Percentiles rank a stretch among this genome's conserved stretches.
phyloP scores from a whole-genome alignment of 192 early-diverging fungal species.

The Phycomyces blakesleeanus region DNA sequence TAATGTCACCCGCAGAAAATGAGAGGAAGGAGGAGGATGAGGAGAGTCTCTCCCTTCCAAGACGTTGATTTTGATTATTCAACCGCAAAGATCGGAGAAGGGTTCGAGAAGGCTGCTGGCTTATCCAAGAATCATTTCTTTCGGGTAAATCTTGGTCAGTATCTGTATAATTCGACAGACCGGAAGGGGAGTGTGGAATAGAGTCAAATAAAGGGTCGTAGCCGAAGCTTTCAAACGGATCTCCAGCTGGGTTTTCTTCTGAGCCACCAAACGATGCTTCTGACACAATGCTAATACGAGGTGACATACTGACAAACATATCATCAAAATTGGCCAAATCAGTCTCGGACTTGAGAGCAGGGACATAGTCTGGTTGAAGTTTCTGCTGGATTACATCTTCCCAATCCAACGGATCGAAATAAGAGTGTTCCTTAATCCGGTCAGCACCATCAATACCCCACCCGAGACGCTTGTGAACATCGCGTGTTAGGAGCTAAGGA shows the following conservation, averaged over 20 bases:
- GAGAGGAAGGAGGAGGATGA: slow-evolving; percentile 10
- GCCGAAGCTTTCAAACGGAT: slow-evolving; percentile 16
- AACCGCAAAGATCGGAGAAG: not conserved
- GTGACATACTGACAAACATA: slow-evolving; percentile 45
- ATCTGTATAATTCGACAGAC: not conserved
- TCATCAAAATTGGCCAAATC: slow-evolving; percentile 57
- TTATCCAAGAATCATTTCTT: not conserved
- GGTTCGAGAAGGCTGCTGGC: not conserved
- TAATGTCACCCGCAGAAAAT: not conserved
- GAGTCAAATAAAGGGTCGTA: slow-evolving; percentile 7
- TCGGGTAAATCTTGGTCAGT: not conserved
- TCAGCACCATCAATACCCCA: slow-evolving; percentile 51
- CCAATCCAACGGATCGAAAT: slow-evolving; percentile 70
- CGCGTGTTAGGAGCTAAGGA: slow-evolving; percentile 52
- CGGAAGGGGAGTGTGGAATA: not conserved
- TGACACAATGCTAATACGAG: slow-evolving; percentile 30
- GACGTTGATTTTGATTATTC: not conserved
- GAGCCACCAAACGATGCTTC: slow-evolving; percentile 4
- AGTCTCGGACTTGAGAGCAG: slow-evolving; percentile 49
- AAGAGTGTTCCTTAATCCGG: slow-evolving; percentile 69
- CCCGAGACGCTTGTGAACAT: slow-evolving; percentile 60
- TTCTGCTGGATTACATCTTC: slow-evolving; percentile 53
- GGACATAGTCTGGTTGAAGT: slow-evolving; percentile 57
- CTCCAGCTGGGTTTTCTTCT: slow-evolving; percentile 9
- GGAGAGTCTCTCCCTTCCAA: slow-evolving; percentile 5